Percentiles rank a stretch among this genome's conserved stretches.
phyloP scores from a whole-genome alignment of 257 asterid genomes.

The Echites panduratus region DNA sequence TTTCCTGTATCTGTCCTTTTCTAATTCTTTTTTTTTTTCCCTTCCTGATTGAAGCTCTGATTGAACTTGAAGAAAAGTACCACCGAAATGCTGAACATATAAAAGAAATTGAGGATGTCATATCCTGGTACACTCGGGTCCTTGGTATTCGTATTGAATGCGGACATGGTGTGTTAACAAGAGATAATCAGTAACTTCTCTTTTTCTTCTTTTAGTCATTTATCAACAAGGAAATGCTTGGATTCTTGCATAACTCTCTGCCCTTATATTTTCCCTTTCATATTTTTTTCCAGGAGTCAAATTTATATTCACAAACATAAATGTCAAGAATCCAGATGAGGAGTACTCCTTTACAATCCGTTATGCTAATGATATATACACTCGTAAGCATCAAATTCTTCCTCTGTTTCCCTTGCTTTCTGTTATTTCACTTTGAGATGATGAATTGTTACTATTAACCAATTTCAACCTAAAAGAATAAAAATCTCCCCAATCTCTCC shows the following conservation, averaged over 20 bases:
- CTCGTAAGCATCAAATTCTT: conserved; percentile 42
- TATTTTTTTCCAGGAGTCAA: conserved; percentile 55
- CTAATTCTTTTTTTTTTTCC: conserved; percentile 13
- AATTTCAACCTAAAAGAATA: background rate
- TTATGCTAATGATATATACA: conserved; percentile 64
- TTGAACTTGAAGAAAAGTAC: conserved; percentile 46
- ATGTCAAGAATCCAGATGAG: conserved; percentile 43
- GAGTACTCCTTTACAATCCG: conserved; percentile 71
- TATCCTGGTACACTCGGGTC: conserved; percentile 77
- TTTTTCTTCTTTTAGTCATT: background rate
- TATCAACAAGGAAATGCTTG: conserved; percentile 3
- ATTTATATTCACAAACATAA: conserved; percentile 71
- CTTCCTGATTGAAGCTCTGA: conserved; percentile 39
- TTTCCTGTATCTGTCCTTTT: background rate
- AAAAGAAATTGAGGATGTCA: conserved; percentile 71
- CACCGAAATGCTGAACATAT: conserved; percentile 38
- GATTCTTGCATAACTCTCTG: conserved; percentile 1
- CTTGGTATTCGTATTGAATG: conserved; percentile 88
- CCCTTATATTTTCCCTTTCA: background rate
- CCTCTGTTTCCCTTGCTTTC: background rate
- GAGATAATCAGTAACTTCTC: background rate
- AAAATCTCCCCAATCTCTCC: background rate
- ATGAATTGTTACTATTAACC: background rate
- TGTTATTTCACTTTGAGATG: background rate
- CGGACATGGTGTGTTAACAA: conserved; percentile 58